phyloP scores from a whole-genome alignment of 164 flowering plant species.

The Nelumbo lutea region DNA sequence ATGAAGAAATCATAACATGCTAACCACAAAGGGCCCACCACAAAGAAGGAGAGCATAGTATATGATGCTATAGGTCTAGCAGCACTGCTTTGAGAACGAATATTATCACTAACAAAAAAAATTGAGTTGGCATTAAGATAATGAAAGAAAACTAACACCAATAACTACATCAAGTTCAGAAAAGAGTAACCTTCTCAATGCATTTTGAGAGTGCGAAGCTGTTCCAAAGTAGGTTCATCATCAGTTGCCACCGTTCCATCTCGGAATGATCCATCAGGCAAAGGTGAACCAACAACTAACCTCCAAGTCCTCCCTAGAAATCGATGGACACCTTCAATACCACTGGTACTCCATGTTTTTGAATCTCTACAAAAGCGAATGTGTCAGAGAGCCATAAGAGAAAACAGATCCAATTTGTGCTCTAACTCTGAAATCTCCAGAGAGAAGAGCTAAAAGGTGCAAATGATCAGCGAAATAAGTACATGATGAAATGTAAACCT shows the following conservation, averaged over 20 bases:
- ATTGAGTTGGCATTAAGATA: too few relatives aligned
- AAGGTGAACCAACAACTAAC: slow-evolving; percentile 74
- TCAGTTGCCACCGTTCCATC: slow-evolving; percentile 63
- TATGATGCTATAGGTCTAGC: too few relatives aligned
- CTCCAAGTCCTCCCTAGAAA: slow-evolving; percentile 92
- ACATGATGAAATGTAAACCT: background rate
- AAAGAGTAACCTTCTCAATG: slow-evolving; percentile 65
- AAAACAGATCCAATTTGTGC: background rate
- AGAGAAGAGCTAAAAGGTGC: background rate
- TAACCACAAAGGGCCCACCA: too few relatives aligned
- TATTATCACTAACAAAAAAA: too few relatives aligned
- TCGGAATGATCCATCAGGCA: slow-evolving; percentile 54
- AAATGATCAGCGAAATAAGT: background rate
- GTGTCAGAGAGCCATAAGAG: slow-evolving; percentile 3
- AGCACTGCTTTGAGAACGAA: too few relatives aligned
- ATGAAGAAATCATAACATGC: too few relatives aligned
- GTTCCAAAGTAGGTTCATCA: slow-evolving; percentile 75
- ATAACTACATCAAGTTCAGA: background rate
- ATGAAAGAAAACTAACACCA: too few relatives aligned
- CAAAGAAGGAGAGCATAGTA: too few relatives aligned
- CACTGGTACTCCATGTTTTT: slow-evolving; percentile 92
- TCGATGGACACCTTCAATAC: slow-evolving; percentile 96
- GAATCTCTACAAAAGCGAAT: slow-evolving; percentile 59
- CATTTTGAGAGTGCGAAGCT: slow-evolving; percentile 78
- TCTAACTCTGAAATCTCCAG: background rate